A percentile compares a stretch with the other conserved stretches of the same genome.
Conservation (phyloP, 495 filamentous ascomycete genomes). For the Antarctomyces pellizariae region DNA sequence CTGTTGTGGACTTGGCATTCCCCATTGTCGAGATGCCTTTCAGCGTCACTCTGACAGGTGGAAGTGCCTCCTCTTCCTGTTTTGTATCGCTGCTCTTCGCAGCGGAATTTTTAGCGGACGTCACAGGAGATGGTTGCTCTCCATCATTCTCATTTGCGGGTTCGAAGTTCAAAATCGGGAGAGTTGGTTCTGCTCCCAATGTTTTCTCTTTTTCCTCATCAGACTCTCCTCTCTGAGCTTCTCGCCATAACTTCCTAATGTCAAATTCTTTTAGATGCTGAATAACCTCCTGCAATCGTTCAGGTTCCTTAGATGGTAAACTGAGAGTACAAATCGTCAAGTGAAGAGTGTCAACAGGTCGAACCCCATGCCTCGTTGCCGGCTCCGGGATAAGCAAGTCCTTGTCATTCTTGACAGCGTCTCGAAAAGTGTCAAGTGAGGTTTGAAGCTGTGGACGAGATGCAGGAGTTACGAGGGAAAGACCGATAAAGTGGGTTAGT, state of each 20-base stretch:
- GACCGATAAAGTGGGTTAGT: conserved; percentile 75
- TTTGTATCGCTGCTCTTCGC: conserved; percentile 6
- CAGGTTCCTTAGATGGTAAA: too few relatives aligned
- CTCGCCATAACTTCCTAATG: too few relatives aligned
- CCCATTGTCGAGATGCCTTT: conserved; percentile 26
- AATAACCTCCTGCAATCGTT: too few relatives aligned
- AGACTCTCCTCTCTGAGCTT: too few relatives aligned
- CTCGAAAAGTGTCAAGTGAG: conserved; percentile 34
- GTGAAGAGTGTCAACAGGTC: too few relatives aligned
- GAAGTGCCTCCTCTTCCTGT: conserved; percentile 1
- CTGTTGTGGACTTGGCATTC: conserved; percentile 13
- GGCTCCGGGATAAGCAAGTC: too few relatives aligned
- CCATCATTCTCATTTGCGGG: too few relatives aligned
- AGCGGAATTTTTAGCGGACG: conserved; percentile 4
- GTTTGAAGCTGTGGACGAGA: conserved; percentile 39
- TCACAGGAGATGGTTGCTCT: neutral
- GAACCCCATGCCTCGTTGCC: conserved; percentile 1
- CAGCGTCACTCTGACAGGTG: conserved; percentile 17
- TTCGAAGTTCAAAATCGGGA: too few relatives aligned
- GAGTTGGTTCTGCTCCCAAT: too few relatives aligned
- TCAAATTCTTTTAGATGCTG: too few relatives aligned
- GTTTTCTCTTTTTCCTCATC: too few relatives aligned
- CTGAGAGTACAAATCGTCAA: too few relatives aligned
- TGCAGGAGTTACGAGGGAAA: conserved; percentile 43
- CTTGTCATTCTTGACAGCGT: conserved; percentile 21